Evolutionary conservation across 2,329 filamentous ascomycete genomes (phyloP).

Genomic region (Fusarium udum): DNA sequence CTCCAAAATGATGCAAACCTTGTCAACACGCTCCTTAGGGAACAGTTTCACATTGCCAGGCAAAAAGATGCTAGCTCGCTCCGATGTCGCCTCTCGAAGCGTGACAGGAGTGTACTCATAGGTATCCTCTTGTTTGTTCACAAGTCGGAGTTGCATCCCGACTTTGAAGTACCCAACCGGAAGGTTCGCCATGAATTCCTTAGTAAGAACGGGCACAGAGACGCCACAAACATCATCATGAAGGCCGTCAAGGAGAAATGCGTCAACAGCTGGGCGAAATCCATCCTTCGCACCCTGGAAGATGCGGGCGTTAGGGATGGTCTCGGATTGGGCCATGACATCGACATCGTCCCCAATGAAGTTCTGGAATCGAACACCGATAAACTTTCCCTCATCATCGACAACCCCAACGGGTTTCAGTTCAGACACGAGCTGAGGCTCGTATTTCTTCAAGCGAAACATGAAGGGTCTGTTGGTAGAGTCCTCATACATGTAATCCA

Average conservation of each 20-base stretch:
- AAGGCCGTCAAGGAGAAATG: too few relatives aligned
- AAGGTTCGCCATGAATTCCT: accelerated
- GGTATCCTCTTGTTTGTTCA: too few relatives aligned
- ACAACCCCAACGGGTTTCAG: too few relatives aligned
- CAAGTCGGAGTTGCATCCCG: not conserved
- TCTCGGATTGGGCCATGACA: accelerated
- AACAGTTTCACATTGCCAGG: not conserved
- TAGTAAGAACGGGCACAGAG: not conserved
- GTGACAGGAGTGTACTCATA: not conserved
- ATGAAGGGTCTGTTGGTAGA: too few relatives aligned
- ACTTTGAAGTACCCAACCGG: not conserved
- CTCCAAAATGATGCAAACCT: not conserved
- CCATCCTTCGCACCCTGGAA: not conserved
- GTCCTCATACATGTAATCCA: too few relatives aligned
- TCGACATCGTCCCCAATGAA: too few relatives aligned
- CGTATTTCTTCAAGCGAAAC: too few relatives aligned
- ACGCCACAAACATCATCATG: too few relatives aligned
- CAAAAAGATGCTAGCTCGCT: not conserved
- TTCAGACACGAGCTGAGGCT: too few relatives aligned
- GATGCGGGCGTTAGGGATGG: not conserved
- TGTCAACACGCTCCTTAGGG: not conserved
- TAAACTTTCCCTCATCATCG: too few relatives aligned
- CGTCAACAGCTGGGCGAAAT: too few relatives aligned
- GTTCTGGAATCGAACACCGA: too few relatives aligned
- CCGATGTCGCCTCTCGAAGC: accelerated